These are phyloP conservation scores for Xanthoconium purpureum DNA, from an alignment of 768 basidiomycete genomes.

Conservation along the genomic window DNA sequence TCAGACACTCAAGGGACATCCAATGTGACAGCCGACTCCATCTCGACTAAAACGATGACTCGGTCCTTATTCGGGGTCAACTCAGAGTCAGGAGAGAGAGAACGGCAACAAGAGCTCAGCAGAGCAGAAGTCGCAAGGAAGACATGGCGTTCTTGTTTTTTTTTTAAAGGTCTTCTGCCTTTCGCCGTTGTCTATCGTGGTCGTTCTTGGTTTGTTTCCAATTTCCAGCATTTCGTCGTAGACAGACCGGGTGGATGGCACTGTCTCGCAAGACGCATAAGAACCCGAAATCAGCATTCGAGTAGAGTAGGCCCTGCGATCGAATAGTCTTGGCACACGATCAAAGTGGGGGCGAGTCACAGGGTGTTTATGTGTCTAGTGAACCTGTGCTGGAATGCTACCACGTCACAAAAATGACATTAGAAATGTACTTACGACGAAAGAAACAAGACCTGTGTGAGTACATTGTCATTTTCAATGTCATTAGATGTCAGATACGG, in stretches of 20 bases:
- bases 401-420: too few relatives aligned
- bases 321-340: constrained; percentile 17
- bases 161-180: not conserved
- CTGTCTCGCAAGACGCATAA: not conserved
- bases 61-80: not conserved
- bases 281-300: not conserved
- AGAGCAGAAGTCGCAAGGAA: not conserved
- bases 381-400: too few relatives aligned
- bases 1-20: constrained; percentile 1
- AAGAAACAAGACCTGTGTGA: too few relatives aligned
- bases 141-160: not conserved
- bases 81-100: not conserved
- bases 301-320: too few relatives aligned
- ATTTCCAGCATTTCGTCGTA: not conserved
- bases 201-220: not conserved
- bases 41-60: not conserved
- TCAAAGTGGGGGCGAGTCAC: constrained; percentile 10
- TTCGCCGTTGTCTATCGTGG: not conserved
- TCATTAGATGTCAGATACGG: too few relatives aligned
- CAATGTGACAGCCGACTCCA: not conserved
- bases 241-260: not conserved
- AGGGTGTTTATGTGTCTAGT: too few relatives aligned
- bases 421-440: too few relatives aligned
- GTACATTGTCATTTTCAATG: too few relatives aligned
- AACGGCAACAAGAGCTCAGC: not conserved